Base-by-base conservation (phyloP, 805 yeast genomes). In the Naumovozyma dairenensis region DNA sequence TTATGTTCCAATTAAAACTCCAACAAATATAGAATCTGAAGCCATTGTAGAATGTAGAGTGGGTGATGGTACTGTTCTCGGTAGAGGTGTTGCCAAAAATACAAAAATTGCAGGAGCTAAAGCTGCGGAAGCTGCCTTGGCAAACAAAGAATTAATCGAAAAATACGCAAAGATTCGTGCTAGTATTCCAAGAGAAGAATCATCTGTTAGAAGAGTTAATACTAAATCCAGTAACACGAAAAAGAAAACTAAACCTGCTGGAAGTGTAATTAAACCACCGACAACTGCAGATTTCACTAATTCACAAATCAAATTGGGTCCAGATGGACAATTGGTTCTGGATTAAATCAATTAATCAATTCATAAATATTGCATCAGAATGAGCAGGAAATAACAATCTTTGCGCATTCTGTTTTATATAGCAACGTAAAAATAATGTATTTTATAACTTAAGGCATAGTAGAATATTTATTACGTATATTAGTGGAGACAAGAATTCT, bases 101-200 rank as follows among this genome's bases (percentile, higher is more conserved):
- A 62, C 67, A 3, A 82, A 80, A 53, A 78, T 74, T 19, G 97
- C 96, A 0, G 92, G 95, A 0, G 56, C 73, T 16, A 64, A 79
- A 35, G 96, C 96, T 0, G 98, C 98, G 0, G 79, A 78, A 77
- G 63, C 66, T 33, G 95, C 89, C 0, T 60, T 89, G 29, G 57
- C 61, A 8, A 74, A 83, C 41, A 70, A 69, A 28, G 62, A 61
- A 0, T 37, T 73, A 20, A 63, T 85, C 30, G 87, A 80, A 39
- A 77, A 77, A 46, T 83, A 71, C 51, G 72, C 74, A 10, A 64
- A 65, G 26, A 39, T 67, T 15, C 63, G 94, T 39, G 67, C 77
- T n/a, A 50, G 65, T 10, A 63, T 66, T 12, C 77, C 77, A 19
- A 64, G 69, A 43, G 60, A 50, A 19, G 53, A 50, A 36, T 55